A percentile compares a stretch with the other conserved stretches of the same genome.
phyloP scores from a whole-genome alignment of 108 stramenopile genomes.

The Pseudonitzschia delicatissima region DNA sequence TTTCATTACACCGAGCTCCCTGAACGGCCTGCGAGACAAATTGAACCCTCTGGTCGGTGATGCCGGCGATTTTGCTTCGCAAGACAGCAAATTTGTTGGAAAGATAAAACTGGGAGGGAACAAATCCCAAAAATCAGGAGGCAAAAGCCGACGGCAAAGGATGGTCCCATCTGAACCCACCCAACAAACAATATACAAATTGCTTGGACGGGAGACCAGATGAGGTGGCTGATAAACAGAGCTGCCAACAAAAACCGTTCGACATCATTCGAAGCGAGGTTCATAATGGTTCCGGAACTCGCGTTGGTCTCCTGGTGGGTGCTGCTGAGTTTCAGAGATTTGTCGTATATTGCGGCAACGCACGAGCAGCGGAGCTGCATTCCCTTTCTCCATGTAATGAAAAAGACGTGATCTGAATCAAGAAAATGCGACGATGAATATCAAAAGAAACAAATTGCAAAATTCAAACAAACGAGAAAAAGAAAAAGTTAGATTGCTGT shows the following conservation, averaged over 20 bases:
- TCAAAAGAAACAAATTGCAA: neutral
- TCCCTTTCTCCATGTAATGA: slow-evolving; percentile 50
- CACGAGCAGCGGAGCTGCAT: slow-evolving; percentile 74
- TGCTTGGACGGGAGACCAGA: slow-evolving; percentile 83
- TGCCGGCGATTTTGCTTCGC: slow-evolving; percentile 69
- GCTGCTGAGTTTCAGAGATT: slow-evolving; percentile 47
- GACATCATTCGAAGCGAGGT: slow-evolving; percentile 90
- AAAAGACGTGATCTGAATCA: slow-evolving; percentile 43
- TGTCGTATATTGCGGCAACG: slow-evolving; percentile 79
- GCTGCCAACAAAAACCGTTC: slow-evolving; percentile 80
- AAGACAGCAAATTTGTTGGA: slow-evolving; percentile 64
- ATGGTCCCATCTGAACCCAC: slow-evolving; percentile 59
- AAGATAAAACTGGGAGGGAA: slow-evolving; percentile 80
- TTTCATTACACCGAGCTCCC: slow-evolving; percentile 86
- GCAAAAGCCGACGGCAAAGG: slow-evolving; percentile 84
- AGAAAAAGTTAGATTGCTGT: neutral
- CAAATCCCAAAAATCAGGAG: slow-evolving; percentile 73
- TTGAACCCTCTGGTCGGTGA: slow-evolving; percentile 86
- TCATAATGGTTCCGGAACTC: slow-evolving; percentile 78
- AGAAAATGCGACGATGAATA: neutral
- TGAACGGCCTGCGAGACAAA: slow-evolving; percentile 86
- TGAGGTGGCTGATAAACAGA: slow-evolving; percentile 65
- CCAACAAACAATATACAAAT: slow-evolving; percentile 77
- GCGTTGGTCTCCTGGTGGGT: slow-evolving; percentile 14
- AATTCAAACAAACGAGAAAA: neutral